A percentile compares a stretch with the other conserved stretches of the same genome.
Evolutionary conservation across 257 asterid species (phyloP).

Genomic region (Parsonsia alboflavescens): DNA sequence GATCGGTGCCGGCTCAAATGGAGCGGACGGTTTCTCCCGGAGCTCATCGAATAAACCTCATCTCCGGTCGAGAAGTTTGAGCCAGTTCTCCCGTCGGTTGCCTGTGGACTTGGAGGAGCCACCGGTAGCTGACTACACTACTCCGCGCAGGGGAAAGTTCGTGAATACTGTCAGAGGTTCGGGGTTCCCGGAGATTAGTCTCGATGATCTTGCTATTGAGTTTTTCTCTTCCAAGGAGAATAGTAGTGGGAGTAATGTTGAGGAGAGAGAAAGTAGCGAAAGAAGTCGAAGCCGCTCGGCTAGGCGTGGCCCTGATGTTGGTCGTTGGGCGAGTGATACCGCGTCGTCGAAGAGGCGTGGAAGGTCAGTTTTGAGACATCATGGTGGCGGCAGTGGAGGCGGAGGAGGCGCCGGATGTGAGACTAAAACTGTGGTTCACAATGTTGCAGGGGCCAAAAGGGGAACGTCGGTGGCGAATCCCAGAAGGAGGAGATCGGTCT

Average conservation of each 20-base stretch:
- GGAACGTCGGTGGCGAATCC: slow-evolving; percentile 35
- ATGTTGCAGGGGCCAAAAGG: slow-evolving; percentile 27
- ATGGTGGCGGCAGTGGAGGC: slow-evolving; percentile 20
- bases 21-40: slow-evolving; percentile 19
- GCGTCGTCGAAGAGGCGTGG: slow-evolving; percentile 74
- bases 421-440: slow-evolving; percentile 19
- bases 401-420: neutral
- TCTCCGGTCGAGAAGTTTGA: slow-evolving; percentile 47
- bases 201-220: slow-evolving; percentile 81
- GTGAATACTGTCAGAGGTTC: slow-evolving; percentile 80
- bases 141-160: slow-evolving; percentile 57
- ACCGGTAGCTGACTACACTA: slow-evolving; percentile 30
- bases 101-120: slow-evolving; percentile 29
- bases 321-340: slow-evolving; percentile 80
- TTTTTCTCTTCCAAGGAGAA: slow-evolving; percentile 44
- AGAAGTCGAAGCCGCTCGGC: slow-evolving; percentile 34
- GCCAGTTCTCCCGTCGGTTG: slow-evolving; percentile 33
- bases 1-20: slow-evolving; percentile 14
- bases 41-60: slow-evolving; percentile 23
- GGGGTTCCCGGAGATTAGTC: slow-evolving; percentile 63
- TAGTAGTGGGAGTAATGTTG: slow-evolving; percentile 34
- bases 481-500: slow-evolving; percentile 65
- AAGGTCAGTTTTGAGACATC: slow-evolving; percentile 66
- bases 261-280: slow-evolving; percentile 32
- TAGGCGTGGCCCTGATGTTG: slow-evolving; percentile 43